Base-by-base conservation (phyloP, 2,329 filamentous ascomycete genomes). In the Claviceps citrina region DNA sequence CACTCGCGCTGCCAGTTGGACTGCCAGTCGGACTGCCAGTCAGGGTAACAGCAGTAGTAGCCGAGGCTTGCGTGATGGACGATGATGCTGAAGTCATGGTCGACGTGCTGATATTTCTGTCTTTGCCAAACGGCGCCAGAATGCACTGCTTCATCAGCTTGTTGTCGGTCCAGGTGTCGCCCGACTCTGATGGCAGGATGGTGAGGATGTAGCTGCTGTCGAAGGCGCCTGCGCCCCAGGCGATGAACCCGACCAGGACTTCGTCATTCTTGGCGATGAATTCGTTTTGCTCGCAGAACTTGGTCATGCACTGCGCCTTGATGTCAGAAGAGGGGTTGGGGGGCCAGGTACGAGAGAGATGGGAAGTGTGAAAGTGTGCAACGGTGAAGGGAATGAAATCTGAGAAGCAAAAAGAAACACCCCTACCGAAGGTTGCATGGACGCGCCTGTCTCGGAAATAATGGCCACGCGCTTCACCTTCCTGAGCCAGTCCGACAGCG, bases 361-460 rank as follows among this genome's bases (percentile, higher is more conserved):
- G 22, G 22, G n/a, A n/a, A 24, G 8, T 24, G 22, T 24, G 12
- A 5, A 8, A 7, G n/a, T 1, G 6, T 5, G 30, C 7, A 13
- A 27, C 12, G 26, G 26, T 13, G 13, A 12, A 19, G 10, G 26
- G 3, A 27, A 16, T 8, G 22, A 9, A 27, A 5, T 4, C 6
- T 13, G 18, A 25, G 22, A 31, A 4, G 10, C 36, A n/a, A 5
- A 5, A 13, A 30, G 7, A 10, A 2, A 13, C 12, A 12, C 4
- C 39, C 60, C 47, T 51, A 65, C 62, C 31, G 63, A 57, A 3
- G 52, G 43, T 38, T 62, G 59, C 46, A 55, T 57, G 2, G 62
- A 66, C 0, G 65, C 69, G 5, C 71, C 71, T 2, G 67, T 69
- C 54, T 76, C 71, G 13, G 63, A 70, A 15, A 73, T 51, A 8